Conservation (phyloP, 495 filamentous ascomycete genomes). For the Aspergillus nidulans region DNA sequence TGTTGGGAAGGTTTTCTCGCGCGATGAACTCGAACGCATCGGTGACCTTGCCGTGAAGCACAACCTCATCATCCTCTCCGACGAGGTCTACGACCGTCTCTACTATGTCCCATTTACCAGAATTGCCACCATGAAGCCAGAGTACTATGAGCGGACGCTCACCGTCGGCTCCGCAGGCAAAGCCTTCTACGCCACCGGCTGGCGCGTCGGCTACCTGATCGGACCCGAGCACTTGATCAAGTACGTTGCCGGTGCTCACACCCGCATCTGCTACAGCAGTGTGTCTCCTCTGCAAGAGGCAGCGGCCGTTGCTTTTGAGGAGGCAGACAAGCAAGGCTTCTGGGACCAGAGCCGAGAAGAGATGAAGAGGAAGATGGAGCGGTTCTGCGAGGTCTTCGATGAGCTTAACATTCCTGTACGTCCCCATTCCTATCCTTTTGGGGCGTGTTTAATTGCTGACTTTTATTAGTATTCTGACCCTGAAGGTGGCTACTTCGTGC, state of each 20-base stretch:
- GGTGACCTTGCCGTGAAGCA: conserved; percentile 89
- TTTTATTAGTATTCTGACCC: conserved; percentile 67
- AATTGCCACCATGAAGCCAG: conserved; percentile 81
- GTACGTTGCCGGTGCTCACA: conserved; percentile 88
- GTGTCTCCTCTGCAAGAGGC: conserved; percentile 94
- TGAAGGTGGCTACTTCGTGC: conserved; percentile 94
- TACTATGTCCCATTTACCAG: conserved; percentile 94
- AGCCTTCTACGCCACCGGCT: conserved; percentile 96
- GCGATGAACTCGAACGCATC: conserved; percentile 76
- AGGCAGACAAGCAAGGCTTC: conserved; percentile 78
- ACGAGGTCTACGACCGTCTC: conserved; percentile 94
- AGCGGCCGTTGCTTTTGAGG: conserved; percentile 90
- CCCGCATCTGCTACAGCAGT: conserved; percentile 90
- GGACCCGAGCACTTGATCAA: conserved; percentile 85
- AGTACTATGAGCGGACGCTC: conserved; percentile 79
- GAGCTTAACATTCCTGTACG: conserved; percentile 76
- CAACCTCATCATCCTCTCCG: conserved; percentile 90
- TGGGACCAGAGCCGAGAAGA: conserved; percentile 81
- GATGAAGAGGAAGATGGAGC: conserved; percentile 84
- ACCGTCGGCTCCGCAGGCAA: conserved; percentile 95
- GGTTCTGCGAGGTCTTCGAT: conserved; percentile 81
- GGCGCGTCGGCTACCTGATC: conserved; percentile 94
- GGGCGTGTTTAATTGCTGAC: not conserved
- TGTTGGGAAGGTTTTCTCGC: conserved; percentile 89
- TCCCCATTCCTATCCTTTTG: conserved; percentile 5